Evolutionary conservation across 129 eudicot species (phyloP), one percentile per base, ranked within the genome.

Genomic region (Lonicera japonica): DNA sequence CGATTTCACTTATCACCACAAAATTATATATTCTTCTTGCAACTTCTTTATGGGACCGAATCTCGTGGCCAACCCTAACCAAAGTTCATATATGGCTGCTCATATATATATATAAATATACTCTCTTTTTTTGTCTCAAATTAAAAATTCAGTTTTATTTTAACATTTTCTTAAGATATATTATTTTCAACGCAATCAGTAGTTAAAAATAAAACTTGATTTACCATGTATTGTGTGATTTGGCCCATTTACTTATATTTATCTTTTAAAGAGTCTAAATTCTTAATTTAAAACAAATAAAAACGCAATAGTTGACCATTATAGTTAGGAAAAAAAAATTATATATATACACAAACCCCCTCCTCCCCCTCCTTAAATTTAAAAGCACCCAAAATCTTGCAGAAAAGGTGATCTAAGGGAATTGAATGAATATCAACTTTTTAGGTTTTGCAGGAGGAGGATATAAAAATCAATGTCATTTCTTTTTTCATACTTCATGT

Each of bases 391-490:
- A 67, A 68, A 75, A 83, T 76, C 83, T 75, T 78, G 34, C 56
- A 71, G 61, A 85, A 89, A 85, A 29, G 36, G 2, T 29, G 6
- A n/a, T n/a, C n/a, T 2, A 29, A 29, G 90, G 60, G 69, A 83
- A 77, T 76, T 73, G 73, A 64, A 58, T 89, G 83, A 82, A 85
- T 80, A 57, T 63, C 70, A 75, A 79, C 94, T 82, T 89, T 84
- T 72, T 72, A 61, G 79, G 60, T 61, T 75, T 48, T 70, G 64
- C 48, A 24, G 21, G 56, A 76, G 69, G 36, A 29, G 36, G 36
- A 29, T 29, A 29, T 29, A 29, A 29, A 29, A 29, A 29, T 29
- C 36, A 29, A 24, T 64, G 12, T 68, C 59, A 53, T 70, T 29
- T 56, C 68, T 25, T 38, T 29, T 67, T 52, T 48, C 23, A 38